phyloP scores from a whole-genome alignment of 192 early-diverging fungal genomes.

The Irineochytrium annulatum region DNA sequence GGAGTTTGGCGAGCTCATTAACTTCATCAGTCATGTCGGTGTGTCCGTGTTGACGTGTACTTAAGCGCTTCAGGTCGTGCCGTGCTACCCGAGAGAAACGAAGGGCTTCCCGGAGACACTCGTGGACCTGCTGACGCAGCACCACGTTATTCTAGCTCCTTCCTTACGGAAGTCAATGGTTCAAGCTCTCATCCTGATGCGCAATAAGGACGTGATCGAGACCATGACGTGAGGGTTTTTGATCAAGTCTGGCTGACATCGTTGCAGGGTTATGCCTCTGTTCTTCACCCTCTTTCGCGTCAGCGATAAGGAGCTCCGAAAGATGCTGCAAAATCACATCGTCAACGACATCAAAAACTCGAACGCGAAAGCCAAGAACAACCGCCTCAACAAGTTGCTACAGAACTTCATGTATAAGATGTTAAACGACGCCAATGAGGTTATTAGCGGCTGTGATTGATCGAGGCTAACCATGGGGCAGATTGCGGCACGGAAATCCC shows the following conservation, averaged over 20 bases:
- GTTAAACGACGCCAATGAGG: slow-evolving; percentile 65
- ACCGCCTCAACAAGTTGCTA: slow-evolving; percentile 95
- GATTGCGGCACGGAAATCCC: slow-evolving; percentile 92
- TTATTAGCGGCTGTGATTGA: slow-evolving; percentile 14
- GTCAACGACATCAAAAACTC: slow-evolving; percentile 92
- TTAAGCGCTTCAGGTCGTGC: slow-evolving; percentile 50
- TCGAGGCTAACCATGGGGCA: background rate
- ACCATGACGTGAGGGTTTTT: slow-evolving; percentile 30
- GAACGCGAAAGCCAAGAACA: slow-evolving; percentile 92
- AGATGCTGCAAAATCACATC: slow-evolving; percentile 87
- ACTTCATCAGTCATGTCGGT: slow-evolving; percentile 78
- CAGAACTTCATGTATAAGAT: slow-evolving; percentile 99
- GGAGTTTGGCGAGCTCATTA: slow-evolving; percentile 83
- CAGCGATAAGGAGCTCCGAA: slow-evolving; percentile 86
- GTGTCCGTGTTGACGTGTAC: background rate
- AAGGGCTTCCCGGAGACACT: slow-evolving; percentile 77
- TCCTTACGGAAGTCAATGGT: slow-evolving; percentile 84
- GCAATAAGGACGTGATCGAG: slow-evolving; percentile 73
- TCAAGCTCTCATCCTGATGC: slow-evolving; percentile 81
- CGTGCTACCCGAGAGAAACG: slow-evolving; percentile 84
- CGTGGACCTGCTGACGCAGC: slow-evolving; percentile 74
- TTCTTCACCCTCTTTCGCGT: slow-evolving; percentile 97
- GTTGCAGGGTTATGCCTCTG: slow-evolving; percentile 67
- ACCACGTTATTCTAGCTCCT: slow-evolving; percentile 76
- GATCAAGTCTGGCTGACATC: background rate